These are phyloP conservation scores for Psilocybe cubensis DNA, from an alignment of 768 basidiomycete genomes.

Conservation along the genomic window DNA sequence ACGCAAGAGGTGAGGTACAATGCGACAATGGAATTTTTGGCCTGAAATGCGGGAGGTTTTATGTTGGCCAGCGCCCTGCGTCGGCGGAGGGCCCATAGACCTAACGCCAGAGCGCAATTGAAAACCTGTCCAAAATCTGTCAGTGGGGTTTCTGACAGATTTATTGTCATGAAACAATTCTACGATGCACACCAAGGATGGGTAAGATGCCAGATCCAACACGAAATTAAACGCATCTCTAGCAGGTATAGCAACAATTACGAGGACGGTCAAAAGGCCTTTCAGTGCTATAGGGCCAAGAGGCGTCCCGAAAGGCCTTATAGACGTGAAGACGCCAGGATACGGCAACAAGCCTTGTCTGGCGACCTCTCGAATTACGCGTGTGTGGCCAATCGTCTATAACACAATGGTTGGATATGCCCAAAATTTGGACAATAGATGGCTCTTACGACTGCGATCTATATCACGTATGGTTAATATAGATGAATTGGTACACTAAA, in stretches of 20 bases:
- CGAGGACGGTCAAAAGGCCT: conserved; percentile 39
- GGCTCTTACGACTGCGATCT: conserved; percentile 33
- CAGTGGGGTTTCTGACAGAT: conserved; percentile 23
- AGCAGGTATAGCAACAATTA: conserved; percentile 43
- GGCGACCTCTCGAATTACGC: conserved; percentile 53
- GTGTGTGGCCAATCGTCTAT: conserved; percentile 37
- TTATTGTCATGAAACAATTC: conserved; percentile 20
- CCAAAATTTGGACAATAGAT: neutral
- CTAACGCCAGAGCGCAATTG: conserved; percentile 30
- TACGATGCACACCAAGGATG: conserved; percentile 32
- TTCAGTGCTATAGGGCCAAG: conserved; percentile 44
- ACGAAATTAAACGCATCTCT: conserved; percentile 42
- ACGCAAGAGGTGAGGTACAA: conserved; percentile 31
- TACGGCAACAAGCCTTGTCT: conserved; percentile 57
- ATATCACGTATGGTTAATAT: neutral
- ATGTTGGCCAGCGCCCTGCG: conserved; percentile 23
- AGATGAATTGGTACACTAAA: neutral
- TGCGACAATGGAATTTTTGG: conserved; percentile 25
- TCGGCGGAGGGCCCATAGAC: conserved; percentile 34
- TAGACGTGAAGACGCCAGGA: conserved; percentile 49
- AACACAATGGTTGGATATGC: neutral
- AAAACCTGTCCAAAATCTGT: conserved; percentile 26
- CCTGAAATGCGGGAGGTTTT: conserved; percentile 27
- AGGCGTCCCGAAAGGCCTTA: conserved; percentile 52
- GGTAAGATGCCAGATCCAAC: conserved; percentile 44